A percentile compares a stretch with the other conserved stretches of the same genome.
Evolutionary conservation across 768 basidiomycete genomes (phyloP).

Genomic region (Kwoniella mangroviensis): DNA sequence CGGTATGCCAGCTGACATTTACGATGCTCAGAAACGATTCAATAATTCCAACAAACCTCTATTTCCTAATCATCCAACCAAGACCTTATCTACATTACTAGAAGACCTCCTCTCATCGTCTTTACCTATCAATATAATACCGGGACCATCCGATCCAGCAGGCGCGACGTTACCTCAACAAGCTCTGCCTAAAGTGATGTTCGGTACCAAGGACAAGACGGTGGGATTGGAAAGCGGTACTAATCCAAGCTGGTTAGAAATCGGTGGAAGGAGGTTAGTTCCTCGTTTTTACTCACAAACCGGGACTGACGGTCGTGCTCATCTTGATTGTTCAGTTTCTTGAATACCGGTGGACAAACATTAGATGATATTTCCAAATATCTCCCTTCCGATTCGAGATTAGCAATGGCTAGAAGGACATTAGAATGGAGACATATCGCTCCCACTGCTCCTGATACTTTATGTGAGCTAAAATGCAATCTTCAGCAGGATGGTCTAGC

Average conservation of each 20-base stretch:
- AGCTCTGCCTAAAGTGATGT: constrained; percentile 87
- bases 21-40: constrained; percentile 50
- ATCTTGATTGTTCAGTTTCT: constrained; percentile 62
- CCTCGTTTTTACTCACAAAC: constrained; percentile 16
- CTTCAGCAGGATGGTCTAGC: constrained; percentile 1
- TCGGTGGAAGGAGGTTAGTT: constrained; percentile 63
- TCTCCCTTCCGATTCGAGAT: constrained; percentile 67
- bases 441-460: constrained; percentile 97
- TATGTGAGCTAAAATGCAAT: constrained; percentile 62
- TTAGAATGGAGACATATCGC: constrained; percentile 94
- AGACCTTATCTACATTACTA: constrained; percentile 71
- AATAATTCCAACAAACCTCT: constrained; percentile 54
- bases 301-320: background rate
- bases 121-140: constrained; percentile 84
- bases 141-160: constrained; percentile 85
- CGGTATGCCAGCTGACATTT: constrained; percentile 13
- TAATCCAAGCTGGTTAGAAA: constrained; percentile 83
- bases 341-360: constrained; percentile 90
- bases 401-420: constrained; percentile 76
- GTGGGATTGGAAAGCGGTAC: constrained; percentile 73
- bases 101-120: constrained; percentile 71
- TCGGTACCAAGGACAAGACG: constrained; percentile 66
- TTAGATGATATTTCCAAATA: constrained; percentile 96
- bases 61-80: constrained; percentile 76
- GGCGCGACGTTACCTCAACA: constrained; percentile 92